Conservation (phyloP, 345 rosid species). For the Ricinus communis region DNA sequence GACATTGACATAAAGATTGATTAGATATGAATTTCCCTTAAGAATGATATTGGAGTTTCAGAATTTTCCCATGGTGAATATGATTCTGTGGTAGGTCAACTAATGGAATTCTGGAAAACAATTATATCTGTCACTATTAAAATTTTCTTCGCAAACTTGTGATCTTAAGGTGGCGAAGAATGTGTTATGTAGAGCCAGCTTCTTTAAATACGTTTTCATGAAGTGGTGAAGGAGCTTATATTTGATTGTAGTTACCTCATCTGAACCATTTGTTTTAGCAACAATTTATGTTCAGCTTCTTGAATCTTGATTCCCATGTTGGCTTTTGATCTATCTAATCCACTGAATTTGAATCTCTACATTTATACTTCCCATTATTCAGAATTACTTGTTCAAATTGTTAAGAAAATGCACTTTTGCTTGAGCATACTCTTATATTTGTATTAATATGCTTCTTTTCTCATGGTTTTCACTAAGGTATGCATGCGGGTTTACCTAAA, state of each 20-base stretch:
- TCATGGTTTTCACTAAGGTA: conserved; percentile 50
- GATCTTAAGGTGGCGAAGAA: not conserved
- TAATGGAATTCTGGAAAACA: not conserved
- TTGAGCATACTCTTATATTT: not conserved
- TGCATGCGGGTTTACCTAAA: conserved; percentile 81
- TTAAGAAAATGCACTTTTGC: not conserved
- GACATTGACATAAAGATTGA: not conserved
- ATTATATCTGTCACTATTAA: not conserved
- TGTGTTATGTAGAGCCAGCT: not conserved
- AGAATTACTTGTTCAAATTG: not conserved
- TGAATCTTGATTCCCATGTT: conserved; percentile 1
- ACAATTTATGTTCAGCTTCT: not conserved
- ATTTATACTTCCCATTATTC: not conserved
- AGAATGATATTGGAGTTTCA: not conserved
- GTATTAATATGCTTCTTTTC: conserved; percentile 12
- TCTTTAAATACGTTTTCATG: not conserved
- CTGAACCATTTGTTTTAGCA: not conserved
- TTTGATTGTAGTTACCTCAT: not conserved
- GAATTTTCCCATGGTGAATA: not conserved
- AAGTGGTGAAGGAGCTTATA: not conserved
- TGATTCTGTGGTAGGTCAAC: not conserved
- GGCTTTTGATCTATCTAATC: not conserved
- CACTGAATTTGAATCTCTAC: not conserved
- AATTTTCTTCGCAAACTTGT: not conserved
- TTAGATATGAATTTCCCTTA: not conserved